phyloP scores from a whole-genome alignment of 768 basidiomycete species.

The Hericium alpestre region DNA sequence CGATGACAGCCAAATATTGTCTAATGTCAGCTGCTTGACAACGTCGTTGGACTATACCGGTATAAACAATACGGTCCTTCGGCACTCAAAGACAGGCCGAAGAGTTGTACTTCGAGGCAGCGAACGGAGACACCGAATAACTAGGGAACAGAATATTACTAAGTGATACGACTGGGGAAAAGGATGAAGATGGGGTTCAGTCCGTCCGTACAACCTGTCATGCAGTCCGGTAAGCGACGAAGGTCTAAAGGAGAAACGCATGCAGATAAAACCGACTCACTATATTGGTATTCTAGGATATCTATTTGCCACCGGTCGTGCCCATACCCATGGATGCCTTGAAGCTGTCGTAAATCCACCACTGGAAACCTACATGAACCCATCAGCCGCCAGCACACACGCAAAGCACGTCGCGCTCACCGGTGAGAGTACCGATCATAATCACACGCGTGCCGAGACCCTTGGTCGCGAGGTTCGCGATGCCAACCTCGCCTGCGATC shows the following conservation, averaged over 20 bases:
- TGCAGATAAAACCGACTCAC: background rate
- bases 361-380: constrained; percentile 50
- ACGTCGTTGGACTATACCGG: no score
- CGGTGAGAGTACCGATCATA: constrained; percentile 47
- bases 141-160: no score
- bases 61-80: no score
- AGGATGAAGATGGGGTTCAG: no score
- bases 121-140: no score
- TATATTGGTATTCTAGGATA: background rate
- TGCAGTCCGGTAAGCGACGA: background rate
- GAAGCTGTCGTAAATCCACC: constrained; percentile 91
- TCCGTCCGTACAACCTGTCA: no score
- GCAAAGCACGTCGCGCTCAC: constrained; percentile 16
- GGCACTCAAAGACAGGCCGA: no score
- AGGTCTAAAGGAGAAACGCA: background rate
- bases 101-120: no score
- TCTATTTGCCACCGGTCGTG: constrained; percentile 81
- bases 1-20: no score
- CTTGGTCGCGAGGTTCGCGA: constrained; percentile 60
- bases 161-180: no score
- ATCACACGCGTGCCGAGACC: constrained; percentile 81
- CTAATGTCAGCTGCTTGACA: no score
- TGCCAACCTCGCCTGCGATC: constrained; percentile 64
- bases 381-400: no score
- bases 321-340: constrained; percentile 77